These are phyloP conservation scores for Ceratocystis lukuohia DNA, from an alignment of 2,329 filamentous ascomycete genomes.

Conservation along the genomic window DNA sequence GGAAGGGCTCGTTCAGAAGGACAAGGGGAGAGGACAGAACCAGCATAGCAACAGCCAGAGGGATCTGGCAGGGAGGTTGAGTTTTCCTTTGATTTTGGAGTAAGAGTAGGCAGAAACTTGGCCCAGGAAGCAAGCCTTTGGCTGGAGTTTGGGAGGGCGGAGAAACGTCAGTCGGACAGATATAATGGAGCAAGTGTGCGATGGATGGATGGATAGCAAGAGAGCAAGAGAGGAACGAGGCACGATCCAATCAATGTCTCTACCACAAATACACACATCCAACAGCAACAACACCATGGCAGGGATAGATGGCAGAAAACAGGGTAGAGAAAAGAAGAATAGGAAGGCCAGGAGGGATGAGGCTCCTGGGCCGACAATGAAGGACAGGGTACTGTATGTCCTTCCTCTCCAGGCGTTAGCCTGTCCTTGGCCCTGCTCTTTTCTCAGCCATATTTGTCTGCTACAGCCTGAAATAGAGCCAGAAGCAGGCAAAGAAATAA, in stretches of 20 bases:
- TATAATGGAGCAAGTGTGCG: too few relatives aligned
- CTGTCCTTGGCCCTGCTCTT: not conserved
- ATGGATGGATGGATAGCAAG: too few relatives aligned
- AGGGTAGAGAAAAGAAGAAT: not conserved
- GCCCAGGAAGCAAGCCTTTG: too few relatives aligned
- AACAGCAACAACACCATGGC: not conserved
- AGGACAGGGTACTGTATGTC: not conserved
- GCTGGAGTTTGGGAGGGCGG: too few relatives aligned
- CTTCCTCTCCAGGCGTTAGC: not conserved
- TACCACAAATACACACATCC: not conserved
- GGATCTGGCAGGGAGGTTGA: not conserved
- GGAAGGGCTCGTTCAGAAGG: not conserved
- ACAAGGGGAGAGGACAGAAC: too few relatives aligned
- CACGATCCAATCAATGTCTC: not conserved
- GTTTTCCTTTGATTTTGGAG: not conserved
- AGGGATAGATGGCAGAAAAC: constrained; percentile 14
- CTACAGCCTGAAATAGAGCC: not conserved
- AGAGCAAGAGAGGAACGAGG: constrained; percentile 14
- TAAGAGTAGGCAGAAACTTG: too few relatives aligned
- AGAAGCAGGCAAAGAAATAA: not conserved
- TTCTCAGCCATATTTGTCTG: not conserved
- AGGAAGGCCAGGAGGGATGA: not conserved
- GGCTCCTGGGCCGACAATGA: not conserved
- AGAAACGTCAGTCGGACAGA: too few relatives aligned
- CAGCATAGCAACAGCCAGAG: not conserved